A percentile compares a stretch with the other conserved stretches of the same genome.
Conservation (phyloP, 2,329 filamentous ascomycete genomes). For the Elsinoe batatas region DNA sequence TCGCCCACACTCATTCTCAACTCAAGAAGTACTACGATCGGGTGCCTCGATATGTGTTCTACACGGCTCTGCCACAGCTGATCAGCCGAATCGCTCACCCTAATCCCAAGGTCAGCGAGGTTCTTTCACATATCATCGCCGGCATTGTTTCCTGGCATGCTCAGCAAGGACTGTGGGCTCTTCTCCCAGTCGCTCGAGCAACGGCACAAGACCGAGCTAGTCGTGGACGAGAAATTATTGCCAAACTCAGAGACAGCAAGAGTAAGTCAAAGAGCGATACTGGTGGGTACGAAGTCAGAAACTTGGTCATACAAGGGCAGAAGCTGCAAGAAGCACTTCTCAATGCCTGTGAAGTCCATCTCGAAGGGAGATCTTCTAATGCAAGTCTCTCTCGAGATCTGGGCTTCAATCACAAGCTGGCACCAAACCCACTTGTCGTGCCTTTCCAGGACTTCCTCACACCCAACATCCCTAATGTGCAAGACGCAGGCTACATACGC, state of each 20-base stretch:
- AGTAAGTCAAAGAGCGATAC: constrained; percentile 48
- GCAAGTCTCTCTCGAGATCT: constrained; percentile 72
- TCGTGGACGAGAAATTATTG: constrained; percentile 36
- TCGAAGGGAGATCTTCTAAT: constrained; percentile 59
- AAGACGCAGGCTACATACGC: constrained; percentile 59
- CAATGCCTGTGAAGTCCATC: constrained; percentile 65
- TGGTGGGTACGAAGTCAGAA: constrained; percentile 51
- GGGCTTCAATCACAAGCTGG: constrained; percentile 71
- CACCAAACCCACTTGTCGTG: constrained; percentile 77
- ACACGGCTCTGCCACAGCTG: constrained; percentile 79
- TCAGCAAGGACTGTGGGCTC: constrained; percentile 81
- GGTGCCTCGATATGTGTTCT: constrained; percentile 68
- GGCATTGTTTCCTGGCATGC: constrained; percentile 83
- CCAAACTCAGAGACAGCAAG: constrained; percentile 38
- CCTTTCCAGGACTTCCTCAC: constrained; percentile 79
- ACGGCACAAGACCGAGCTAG: constrained; percentile 58
- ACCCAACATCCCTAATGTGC: constrained; percentile 62
- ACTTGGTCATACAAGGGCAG: constrained; percentile 67
- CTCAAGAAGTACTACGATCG: constrained; percentile 68
- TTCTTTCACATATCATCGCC: constrained; percentile 68
- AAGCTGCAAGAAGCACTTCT: constrained; percentile 75
- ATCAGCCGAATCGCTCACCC: constrained; percentile 92
- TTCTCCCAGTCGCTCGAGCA: constrained; percentile 79
- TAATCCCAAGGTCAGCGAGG: constrained; percentile 64
- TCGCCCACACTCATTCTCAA: constrained; percentile 61